Evolutionary conservation across 2,329 filamentous ascomycete species (phyloP).

Genomic region (Ophiostoma quercus): DNA sequence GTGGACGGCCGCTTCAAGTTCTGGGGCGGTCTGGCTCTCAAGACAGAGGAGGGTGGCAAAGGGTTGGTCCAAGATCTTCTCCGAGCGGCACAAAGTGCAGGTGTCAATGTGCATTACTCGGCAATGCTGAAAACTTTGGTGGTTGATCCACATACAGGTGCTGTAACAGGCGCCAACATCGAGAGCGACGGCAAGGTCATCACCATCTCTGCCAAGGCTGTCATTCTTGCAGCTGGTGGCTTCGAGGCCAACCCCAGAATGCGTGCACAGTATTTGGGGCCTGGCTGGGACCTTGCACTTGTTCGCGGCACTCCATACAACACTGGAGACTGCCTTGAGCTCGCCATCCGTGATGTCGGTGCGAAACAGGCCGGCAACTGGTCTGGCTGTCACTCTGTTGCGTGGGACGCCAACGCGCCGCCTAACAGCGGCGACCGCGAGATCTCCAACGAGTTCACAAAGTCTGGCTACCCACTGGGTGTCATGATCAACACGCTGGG

Average conservation of each 20-base stretch:
- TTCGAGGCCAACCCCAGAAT: conserved; percentile 58
- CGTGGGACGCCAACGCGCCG: conserved; percentile 60
- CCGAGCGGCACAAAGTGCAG: background rate
- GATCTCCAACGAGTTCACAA: conserved; percentile 63
- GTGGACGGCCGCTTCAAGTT: conserved; percentile 1
- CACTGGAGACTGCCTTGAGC: conserved; percentile 52
- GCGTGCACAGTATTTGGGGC: conserved; percentile 50
- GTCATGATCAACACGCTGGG: conserved; percentile 58
- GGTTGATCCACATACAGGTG: background rate
- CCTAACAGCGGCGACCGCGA: conserved; percentile 50
- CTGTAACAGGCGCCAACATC: background rate
- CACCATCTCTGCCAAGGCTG: background rate
- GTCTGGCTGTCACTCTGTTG: conserved; percentile 59
- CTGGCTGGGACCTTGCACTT: conserved; percentile 56
- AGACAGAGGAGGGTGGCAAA: background rate
- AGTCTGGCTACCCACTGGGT: conserved; percentile 62
- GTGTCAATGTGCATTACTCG: background rate
- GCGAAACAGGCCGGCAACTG: conserved; percentile 54
- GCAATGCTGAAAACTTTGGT: background rate
- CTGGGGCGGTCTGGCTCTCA: background rate
- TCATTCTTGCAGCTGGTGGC: conserved; percentile 38
- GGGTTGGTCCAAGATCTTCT: background rate
- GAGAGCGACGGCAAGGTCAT: background rate
- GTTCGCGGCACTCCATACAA: conserved; percentile 62
- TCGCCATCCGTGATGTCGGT: conserved; percentile 46